These are phyloP conservation scores for Penicillium verhagenii DNA, from an alignment of 495 filamentous ascomycete species.

Conservation along the genomic window DNA sequence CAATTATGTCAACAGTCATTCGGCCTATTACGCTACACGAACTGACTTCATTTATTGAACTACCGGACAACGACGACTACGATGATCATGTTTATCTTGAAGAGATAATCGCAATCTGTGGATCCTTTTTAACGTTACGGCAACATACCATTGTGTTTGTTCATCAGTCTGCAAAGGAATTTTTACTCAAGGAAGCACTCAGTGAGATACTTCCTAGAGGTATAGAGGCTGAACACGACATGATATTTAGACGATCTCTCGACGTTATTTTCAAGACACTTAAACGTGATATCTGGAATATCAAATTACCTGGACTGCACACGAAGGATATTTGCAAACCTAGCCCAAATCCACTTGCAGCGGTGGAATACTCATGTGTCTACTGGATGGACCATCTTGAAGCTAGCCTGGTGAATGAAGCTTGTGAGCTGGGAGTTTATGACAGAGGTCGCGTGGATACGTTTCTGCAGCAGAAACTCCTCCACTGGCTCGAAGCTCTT, in stretches of 20 bases:
- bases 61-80: not conserved
- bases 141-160: slow-evolving; percentile 1
- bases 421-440: not conserved
- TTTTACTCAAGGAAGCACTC: not conserved
- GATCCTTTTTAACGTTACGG: slow-evolving; percentile 5
- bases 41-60: not conserved
- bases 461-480: slow-evolving; percentile 13
- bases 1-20: not conserved
- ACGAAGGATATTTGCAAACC: not conserved
- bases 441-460: not conserved
- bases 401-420: not conserved
- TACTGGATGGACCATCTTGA: no score
- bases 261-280: not conserved
- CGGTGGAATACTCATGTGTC: no score
- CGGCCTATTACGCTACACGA: not conserved
- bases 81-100: not conserved
- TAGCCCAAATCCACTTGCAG: not conserved
- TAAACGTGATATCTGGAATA: not conserved
- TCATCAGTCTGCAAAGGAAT: slow-evolving; percentile 10
- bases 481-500: slow-evolving; percentile 39
- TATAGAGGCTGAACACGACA: not conserved
- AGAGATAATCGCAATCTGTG: slow-evolving; percentile 1
- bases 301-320: not conserved
- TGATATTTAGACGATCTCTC: not conserved
- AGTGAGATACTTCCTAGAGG: not conserved